Evolutionary conservation across 1,284 basidiomycete genomes (phyloP).

Genomic region (Fistulina hepatica): DNA sequence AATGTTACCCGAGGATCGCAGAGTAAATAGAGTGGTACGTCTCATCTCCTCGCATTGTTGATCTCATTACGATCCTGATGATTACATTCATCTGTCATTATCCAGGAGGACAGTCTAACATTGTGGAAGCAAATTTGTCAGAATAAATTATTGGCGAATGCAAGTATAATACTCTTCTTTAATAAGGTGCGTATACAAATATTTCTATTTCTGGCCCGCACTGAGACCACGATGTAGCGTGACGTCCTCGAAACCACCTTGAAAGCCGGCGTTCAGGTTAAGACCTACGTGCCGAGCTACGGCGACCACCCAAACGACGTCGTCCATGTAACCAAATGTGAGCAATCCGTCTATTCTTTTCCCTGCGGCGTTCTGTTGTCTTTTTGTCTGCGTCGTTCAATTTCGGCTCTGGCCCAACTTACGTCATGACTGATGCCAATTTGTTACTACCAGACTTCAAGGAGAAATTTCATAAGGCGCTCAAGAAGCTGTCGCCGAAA

Average conservation of each 20-base stretch:
- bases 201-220: background rate
- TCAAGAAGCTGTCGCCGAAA: constrained; percentile 37
- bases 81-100: constrained; percentile 4
- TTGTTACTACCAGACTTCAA: background rate
- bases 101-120: constrained; percentile 47
- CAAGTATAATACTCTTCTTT: constrained; percentile 53
- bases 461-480: constrained; percentile 5
- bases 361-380: background rate
- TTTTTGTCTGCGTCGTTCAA: constrained; percentile 32
- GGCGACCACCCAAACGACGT: constrained; percentile 49
- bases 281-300: constrained; percentile 52
- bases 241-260: constrained; percentile 52
- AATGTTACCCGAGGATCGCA: constrained; percentile 32
- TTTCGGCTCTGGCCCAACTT: constrained; percentile 38
- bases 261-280: constrained; percentile 43
- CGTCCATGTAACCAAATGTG: constrained; percentile 38
- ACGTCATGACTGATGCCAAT: constrained; percentile 24
- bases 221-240: constrained; percentile 26
- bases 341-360: constrained; percentile 12
- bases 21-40: constrained; percentile 32
- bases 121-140: constrained; percentile 55
- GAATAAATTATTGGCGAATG: constrained; percentile 42
- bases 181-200: constrained; percentile 40
- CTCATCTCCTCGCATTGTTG: background rate
- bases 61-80: background rate